Conservation (phyloP, 306 rosid species). For the Inga leiocalycina region DNA sequence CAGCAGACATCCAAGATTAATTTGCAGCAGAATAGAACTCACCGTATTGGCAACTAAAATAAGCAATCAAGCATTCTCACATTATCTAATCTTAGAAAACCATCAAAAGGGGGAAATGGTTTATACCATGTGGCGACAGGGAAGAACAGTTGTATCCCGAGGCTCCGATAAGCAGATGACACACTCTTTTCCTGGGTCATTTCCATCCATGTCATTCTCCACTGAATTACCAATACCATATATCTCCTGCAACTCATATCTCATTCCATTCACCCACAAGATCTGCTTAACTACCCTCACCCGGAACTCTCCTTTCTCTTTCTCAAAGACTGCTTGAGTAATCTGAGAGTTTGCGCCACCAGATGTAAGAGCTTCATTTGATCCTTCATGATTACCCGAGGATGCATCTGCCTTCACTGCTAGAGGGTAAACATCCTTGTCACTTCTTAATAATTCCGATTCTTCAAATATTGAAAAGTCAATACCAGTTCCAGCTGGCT, state of each 20-base stretch:
- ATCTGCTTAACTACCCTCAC: conserved; percentile 86
- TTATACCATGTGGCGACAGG: conserved; percentile 99
- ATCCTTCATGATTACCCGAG: conserved; percentile 47
- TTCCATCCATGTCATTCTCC: conserved; percentile 77
- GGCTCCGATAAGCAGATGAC: conserved; percentile 99
- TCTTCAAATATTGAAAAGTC: conserved; percentile 70
- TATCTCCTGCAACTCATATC: conserved; percentile 96
- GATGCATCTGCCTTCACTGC: conserved; percentile 89
- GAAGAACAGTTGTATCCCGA: conserved; percentile 91
- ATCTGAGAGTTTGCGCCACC: conserved; percentile 71
- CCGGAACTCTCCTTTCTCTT: conserved; percentile 82
- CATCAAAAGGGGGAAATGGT: conserved; percentile 9
- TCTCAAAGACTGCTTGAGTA: conserved; percentile 89
- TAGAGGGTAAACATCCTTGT: conserved; percentile 69
- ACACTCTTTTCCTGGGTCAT: conserved; percentile 94
- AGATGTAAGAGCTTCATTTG: conserved; percentile 53
- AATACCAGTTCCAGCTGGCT: conserved; percentile 79
- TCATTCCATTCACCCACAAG: conserved; percentile 82
- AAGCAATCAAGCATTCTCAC: conserved; percentile 23
- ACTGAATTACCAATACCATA: conserved; percentile 94
- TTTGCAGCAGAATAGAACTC: conserved; percentile 15
- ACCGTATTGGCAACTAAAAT: conserved; percentile 3
- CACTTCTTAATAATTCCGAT: conserved; percentile 63
- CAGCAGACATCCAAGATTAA: background rate
- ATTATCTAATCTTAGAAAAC: conserved; percentile 15